Conservation (phyloP, 352 stramenopile species). For the Lagenidium giganteum region DNA sequence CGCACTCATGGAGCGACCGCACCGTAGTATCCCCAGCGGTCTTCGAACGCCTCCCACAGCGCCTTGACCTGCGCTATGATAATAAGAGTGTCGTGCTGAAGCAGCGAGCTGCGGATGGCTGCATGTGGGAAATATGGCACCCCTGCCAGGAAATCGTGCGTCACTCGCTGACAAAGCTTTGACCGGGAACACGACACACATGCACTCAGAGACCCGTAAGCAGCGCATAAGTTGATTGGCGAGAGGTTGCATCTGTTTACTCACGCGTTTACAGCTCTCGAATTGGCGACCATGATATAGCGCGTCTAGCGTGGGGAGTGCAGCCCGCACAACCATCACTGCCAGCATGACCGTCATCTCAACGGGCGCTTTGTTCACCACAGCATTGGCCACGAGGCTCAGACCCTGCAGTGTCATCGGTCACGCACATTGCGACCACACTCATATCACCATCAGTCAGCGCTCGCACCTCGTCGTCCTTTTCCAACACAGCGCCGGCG, state of each 20-base stretch:
- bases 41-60: constrained; percentile 41
- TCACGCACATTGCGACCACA: background rate
- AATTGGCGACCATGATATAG: constrained; percentile 31
- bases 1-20: background rate
- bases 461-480: constrained; percentile 29
- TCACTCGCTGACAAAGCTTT: constrained; percentile 40
- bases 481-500: constrained; percentile 25
- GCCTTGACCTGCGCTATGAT: constrained; percentile 19
- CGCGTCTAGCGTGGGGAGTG: constrained; percentile 14
- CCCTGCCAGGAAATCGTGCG: constrained; percentile 48
- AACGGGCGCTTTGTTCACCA: constrained; percentile 30
- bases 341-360: constrained; percentile 54
- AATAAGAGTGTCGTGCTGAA: background rate
- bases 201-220: background rate
- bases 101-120: constrained; percentile 24
- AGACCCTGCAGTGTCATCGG: constrained; percentile 18
- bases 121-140: constrained; percentile 59
- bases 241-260: no score
- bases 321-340: constrained; percentile 31
- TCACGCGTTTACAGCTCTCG: constrained; percentile 54
- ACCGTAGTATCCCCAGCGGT: constrained; percentile 68
- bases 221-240: background rate
- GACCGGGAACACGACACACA: background rate
- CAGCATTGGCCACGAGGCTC: constrained; percentile 34
- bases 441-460: background rate